Base-by-base conservation (phyloP, 2,329 filamentous ascomycete species). In the Talaromyces rugulosus region DNA sequence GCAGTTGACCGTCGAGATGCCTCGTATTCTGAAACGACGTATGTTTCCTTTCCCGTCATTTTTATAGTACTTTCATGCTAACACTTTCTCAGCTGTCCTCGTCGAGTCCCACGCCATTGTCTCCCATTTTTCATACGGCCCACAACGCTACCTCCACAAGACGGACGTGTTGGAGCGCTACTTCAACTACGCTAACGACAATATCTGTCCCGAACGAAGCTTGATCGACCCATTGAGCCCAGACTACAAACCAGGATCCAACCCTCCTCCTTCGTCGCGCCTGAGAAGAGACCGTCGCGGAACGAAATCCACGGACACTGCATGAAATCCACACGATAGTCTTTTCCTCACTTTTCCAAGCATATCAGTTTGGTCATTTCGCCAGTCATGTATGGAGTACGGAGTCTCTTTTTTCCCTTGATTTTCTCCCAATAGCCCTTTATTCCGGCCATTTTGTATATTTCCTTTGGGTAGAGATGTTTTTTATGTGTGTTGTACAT, bases 131-230 rank as follows among this genome's bases (percentile, higher is more conserved):
- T 59, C 61, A 14, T 62, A 62, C 33, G 61, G 61, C 23, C 61
- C 61, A 42, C 61, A 62, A 27, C 30, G 40, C 27, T 56, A 55
- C 11, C 61, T 62, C 8, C 36, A 62, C 31, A 62, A 62, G 33
- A 62, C 61, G 31, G 61, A 62, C 53, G 50, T 62, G n/a, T 30
- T 62, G 52, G 61, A 62, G 42, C 61, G 61, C n/a, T 62, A 62
- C 57, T 62, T 59, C 57, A 62, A 62, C 51, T 62, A 62, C 16
- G 61, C 61, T 9, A 62, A 59, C 36, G 61, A 62, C 11, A 62
- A 62, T 42, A 57, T 62, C 23, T 62, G 61, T 11, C 61, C 61
- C 1, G 23, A 27, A 7, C 51, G 55, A 31, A 62, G 61, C 28
- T 57, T 62, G 30, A 14, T 62, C 28, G 61, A 62, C 5, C 61